Evolutionary conservation across 768 basidiomycete species (phyloP).

Genomic region (Kwoniella pini): DNA sequence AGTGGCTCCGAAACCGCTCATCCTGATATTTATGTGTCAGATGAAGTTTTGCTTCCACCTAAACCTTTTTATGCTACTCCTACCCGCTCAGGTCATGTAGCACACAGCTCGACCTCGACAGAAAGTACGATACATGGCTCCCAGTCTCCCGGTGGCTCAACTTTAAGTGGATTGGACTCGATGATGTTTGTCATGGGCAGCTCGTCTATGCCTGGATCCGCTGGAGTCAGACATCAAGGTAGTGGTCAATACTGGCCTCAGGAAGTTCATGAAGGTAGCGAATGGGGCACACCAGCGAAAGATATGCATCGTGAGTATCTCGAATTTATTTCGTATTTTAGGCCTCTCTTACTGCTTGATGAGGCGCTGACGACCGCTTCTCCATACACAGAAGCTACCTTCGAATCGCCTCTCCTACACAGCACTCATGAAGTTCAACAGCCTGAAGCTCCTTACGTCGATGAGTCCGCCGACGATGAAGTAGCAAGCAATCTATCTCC

Average conservation of each 20-base stretch:
- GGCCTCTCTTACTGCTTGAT: neutral
- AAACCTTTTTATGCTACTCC: conserved; percentile 32
- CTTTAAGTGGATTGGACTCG: conserved; percentile 26
- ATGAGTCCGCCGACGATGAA: conserved; percentile 19
- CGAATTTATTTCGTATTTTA: neutral
- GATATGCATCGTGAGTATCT: conserved; percentile 26
- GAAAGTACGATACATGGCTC: conserved; percentile 24
- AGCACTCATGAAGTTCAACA: conserved; percentile 4
- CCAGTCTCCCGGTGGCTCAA: conserved; percentile 37
- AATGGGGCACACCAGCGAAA: conserved; percentile 48
- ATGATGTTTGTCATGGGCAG: conserved; percentile 48
- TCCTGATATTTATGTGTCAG: conserved; percentile 11
- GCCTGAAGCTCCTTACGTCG: neutral
- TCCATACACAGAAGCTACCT: conserved; percentile 22
- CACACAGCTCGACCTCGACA: conserved; percentile 31
- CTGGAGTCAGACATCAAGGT: conserved; percentile 7
- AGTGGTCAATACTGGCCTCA: conserved; percentile 31
- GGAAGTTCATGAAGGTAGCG: conserved; percentile 38
- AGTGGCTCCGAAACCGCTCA: conserved; percentile 1
- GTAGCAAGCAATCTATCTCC: conserved; percentile 9
- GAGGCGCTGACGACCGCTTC: neutral
- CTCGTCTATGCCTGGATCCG: neutral
- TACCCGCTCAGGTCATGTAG: conserved; percentile 17
- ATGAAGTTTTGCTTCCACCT: conserved; percentile 16
- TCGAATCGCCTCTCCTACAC: conserved; percentile 18